Base-by-base conservation (phyloP, 2,329 filamentous ascomycete species). In the Sarocladium strictum region DNA sequence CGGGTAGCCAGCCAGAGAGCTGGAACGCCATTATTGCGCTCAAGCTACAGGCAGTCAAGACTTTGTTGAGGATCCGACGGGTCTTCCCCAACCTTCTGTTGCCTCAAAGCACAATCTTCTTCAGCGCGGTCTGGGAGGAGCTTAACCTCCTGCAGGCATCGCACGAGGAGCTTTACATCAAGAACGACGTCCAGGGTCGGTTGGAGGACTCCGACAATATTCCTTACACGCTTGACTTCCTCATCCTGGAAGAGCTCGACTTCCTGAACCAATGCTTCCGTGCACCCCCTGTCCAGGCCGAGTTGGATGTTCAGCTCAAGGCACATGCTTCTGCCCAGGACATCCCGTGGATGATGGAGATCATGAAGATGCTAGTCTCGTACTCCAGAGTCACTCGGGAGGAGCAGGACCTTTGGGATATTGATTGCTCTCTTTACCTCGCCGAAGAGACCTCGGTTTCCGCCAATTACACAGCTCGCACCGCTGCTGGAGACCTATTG, bases 401-500 rank as follows among this genome's bases (percentile, higher is more conserved):
- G 68, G 94, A 97, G 65, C 90, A 97, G 71, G 90, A 89, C 7
- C 73, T 99, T 10, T 99, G 94, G 94, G 90, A 97, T 62, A 90
- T 97, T 58, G 94, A 99, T 69, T 88, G 95, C 61, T 97, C 96
- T 56, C 81, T 99, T 2, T 99, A 95, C 70, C 78, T 99, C 47
- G 93, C 91, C 1, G 94, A 99, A 70, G 93, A 97, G 72, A 93
- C 90, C 2, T 93, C 91, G 2, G 88, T 97, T 17, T 96, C 91
- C 12, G 89, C 92, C 29, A 97, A 97, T 69, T 99, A 97, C 72
- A 97, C 94, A 0, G 89, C 94, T 14, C 85, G 94, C 61, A 96
- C 90, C 17, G 94, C 93, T 38, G 94, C 90, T 59, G 92, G 91
- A 50, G 94, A 97, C 67, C 76, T 99, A 50, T 80, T 96, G 26